Percentiles rank a stretch among this genome's conserved stretches.
Evolutionary conservation across 192 early-diverging fungal genomes (phyloP).

Genomic region (Backusella morwellensis): DNA sequence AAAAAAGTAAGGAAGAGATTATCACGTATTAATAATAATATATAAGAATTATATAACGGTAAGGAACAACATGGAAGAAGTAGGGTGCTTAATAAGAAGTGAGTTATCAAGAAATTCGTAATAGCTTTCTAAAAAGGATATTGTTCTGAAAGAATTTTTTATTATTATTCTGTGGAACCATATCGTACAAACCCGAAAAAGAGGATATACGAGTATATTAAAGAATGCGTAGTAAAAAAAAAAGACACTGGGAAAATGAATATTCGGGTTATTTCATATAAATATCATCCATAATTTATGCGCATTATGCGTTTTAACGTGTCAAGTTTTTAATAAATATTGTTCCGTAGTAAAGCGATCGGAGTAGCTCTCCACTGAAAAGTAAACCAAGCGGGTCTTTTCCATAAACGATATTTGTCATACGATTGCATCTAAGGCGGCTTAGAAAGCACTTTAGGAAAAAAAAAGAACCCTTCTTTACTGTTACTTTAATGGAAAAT

Average conservation of each 20-base stretch:
- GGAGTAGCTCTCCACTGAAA: not conserved
- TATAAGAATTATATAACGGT: not conserved
- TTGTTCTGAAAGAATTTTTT: not conserved
- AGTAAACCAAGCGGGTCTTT: not conserved
- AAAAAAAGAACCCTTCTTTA: not conserved
- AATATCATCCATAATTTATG: not conserved
- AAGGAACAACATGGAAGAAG: not conserved
- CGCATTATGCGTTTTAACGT: not conserved
- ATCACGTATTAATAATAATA: not conserved
- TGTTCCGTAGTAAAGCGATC: not conserved
- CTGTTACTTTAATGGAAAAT: not conserved
- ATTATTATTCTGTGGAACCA: not conserved
- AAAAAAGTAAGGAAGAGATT: not conserved
- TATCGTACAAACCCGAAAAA: not conserved
- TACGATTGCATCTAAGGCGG: not conserved
- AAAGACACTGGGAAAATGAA: not conserved
- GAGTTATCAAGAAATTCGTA: not conserved
- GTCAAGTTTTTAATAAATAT: not conserved
- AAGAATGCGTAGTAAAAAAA: not conserved
- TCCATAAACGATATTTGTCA: not conserved
- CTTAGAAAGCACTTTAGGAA: not conserved
- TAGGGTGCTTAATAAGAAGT: conserved; percentile 3
- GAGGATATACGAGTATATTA: not conserved
- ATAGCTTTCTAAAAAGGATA: not conserved
- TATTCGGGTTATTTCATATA: not conserved